Evolutionary conservation across 2,329 filamentous ascomycete species (phyloP).

Genomic region (Talaromyces sp.): DNA sequence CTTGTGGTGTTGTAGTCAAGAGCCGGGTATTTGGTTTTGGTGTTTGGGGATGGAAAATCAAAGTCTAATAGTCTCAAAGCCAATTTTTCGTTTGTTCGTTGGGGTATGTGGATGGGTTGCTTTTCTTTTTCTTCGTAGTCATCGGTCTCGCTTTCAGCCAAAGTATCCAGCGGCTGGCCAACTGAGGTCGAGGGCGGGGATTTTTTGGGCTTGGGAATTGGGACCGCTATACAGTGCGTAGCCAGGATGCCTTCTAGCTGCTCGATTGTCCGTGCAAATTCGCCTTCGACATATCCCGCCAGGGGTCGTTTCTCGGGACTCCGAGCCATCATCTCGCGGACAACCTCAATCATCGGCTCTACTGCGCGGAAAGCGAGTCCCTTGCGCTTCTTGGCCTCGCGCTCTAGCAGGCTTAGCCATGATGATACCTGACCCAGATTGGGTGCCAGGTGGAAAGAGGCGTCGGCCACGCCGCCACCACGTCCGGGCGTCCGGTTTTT

Average conservation of each 20-base stretch:
- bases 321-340: constrained; percentile 31
- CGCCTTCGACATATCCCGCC: constrained; percentile 24
- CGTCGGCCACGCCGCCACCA: constrained; percentile 47
- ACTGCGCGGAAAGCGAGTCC: constrained; percentile 33
- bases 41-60: not conserved
- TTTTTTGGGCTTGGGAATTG: not conserved
- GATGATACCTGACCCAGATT: constrained; percentile 51
- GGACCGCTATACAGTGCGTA: constrained; percentile 6
- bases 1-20: not conserved
- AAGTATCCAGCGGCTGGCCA: not conserved
- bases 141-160: not conserved
- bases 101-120: not conserved
- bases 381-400: constrained; percentile 40
- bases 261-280: constrained; percentile 18
- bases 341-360: constrained; percentile 30
- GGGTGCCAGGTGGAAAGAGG: constrained; percentile 49
- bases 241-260: constrained; percentile 13
- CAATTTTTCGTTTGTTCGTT: not conserved
- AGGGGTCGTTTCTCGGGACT: constrained; percentile 26
- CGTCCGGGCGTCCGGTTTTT: constrained; percentile 45
- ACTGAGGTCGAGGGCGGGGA: not conserved
- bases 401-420: constrained; percentile 49
- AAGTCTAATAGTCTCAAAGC: not conserved
- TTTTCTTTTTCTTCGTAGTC: not conserved
- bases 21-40: not conserved